Base-by-base conservation (phyloP, 208 protist genomes). In the Wallacemonas sp. region DNA sequence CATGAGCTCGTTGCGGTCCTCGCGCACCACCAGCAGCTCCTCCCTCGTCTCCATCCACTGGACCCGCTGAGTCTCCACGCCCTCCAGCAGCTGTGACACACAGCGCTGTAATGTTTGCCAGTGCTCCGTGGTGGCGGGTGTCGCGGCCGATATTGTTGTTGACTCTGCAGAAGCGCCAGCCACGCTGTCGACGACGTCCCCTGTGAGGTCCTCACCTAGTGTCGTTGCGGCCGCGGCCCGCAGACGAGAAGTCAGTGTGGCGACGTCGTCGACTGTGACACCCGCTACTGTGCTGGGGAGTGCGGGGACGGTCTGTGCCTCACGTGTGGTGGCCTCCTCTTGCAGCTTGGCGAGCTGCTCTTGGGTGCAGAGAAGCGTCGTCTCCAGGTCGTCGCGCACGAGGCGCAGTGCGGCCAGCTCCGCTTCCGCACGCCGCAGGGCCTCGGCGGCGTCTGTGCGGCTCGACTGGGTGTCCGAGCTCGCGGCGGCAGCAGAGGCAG, bases 1-100 rank as follows among this genome's bases (percentile, higher is more conserved):
- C 21, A 91, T 76, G 19, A 91, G 59, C 61, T 87, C 85, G 57
- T 87, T 89, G 30, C 85, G 68, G 48, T 91, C 85, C 13, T 68
- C 70, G 2, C 85, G 85, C 38, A 91, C 85, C 44, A 91, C 81
- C 22, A 79, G 64, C 13, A 91, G 73, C 73, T 89, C 79, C 36
- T 83, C 81, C 33, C 37, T 32, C 12, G 84, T 36, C 33, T 78
- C 85, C 0, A 74, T 55, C 48, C 73, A 52, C 9, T 62, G 75
- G 29, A 61, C 13, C 9, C 45, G n/a, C 21, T 64, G 32, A 5
- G 32, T 46, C 44, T 27, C 41, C 19, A 62, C 15, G 5, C 33
- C 34, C 12, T 67, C 46, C 5, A 15, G 21, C 26, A 65, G 24
- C 34, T 65, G 41, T 10, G 9, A 3, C 8, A 66, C 8, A 10